phyloP scores from a whole-genome alignment of 225 moss, liverwort and hornwort genomes.

The Thuidium tamariscinum region DNA sequence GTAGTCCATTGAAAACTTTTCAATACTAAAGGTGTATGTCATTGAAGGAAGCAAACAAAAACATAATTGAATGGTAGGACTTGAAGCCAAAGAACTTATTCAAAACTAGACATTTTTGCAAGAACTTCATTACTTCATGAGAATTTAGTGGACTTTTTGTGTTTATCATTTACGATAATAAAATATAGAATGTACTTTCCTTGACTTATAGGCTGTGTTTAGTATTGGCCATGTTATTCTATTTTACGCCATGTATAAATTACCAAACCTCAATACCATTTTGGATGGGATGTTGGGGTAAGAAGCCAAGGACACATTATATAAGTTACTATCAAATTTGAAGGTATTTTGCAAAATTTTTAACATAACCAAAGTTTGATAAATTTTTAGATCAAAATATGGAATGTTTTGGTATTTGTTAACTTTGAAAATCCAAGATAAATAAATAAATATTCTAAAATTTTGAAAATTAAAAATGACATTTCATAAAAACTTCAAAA shows the following conservation, averaged over 20 bases:
- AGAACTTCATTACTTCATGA: neutral
- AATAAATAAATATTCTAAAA: neutral
- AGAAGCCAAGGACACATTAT: too few species aligned
- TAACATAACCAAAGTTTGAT: too few species aligned
- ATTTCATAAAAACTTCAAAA: neutral
- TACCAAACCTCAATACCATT: neutral
- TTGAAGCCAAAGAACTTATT: neutral
- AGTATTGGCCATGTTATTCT: neutral
- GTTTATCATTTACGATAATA: neutral
- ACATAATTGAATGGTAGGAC: neutral
- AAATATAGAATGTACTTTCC: neutral
- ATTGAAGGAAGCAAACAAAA: neutral
- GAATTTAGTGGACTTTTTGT: neutral
- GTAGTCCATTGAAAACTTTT: neutral
- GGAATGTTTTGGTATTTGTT: too few species aligned
- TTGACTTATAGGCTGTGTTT: too few species aligned
- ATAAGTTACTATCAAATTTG: too few species aligned
- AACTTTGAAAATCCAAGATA: neutral
- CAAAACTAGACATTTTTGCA: neutral
- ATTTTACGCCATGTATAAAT: too few species aligned
- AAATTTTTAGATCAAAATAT: neutral
- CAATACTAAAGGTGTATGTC: fast-evolving
- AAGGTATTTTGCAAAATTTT: too few species aligned
- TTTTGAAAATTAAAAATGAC: neutral
- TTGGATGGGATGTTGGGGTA: neutral